Conservation (phyloP, 2,329 filamentous ascomycete species). For the Colletotrichum falcatum region DNA sequence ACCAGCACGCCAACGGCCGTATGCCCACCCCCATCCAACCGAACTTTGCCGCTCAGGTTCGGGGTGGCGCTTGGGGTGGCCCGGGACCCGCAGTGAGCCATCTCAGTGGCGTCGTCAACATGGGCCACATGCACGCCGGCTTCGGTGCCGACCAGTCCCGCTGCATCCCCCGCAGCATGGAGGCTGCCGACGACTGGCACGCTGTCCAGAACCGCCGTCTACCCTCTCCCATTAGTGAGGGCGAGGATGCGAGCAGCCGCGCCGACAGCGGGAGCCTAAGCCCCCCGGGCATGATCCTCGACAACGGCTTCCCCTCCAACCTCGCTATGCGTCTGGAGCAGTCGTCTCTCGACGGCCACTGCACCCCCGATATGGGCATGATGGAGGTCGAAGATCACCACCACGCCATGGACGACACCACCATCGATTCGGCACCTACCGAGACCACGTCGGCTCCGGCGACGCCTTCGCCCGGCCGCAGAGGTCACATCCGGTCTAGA, state of each 20-base stretch:
- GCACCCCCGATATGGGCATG: conserved; percentile 46
- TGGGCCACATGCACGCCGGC: conserved; percentile 55
- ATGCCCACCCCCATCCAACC: conserved; percentile 72
- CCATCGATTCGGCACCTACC: conserved; percentile 20
- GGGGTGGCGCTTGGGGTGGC: conserved; percentile 62
- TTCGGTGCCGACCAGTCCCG: conserved; percentile 53
- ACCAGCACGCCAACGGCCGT: conserved; percentile 52
- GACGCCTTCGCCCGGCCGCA: conserved; percentile 60
- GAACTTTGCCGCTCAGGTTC: conserved; percentile 66
- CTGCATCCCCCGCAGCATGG: conserved; percentile 62
- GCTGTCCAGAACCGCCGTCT: conserved; percentile 65
- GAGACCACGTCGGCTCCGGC: conserved; percentile 47
- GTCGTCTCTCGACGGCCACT: conserved; percentile 36
- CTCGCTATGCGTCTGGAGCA: conserved; percentile 51
- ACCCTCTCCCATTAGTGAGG: conserved; percentile 71
- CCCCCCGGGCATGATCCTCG: conserved; percentile 49
- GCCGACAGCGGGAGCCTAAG: conserved; percentile 48
- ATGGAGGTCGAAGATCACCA: conserved; percentile 48
- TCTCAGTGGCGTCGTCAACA: conserved; percentile 52
- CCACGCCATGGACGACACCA: conserved; percentile 18
- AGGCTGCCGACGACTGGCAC: conserved; percentile 61
- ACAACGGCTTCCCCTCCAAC: conserved; percentile 51
- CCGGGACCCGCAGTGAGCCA: conserved; percentile 46
- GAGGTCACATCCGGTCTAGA: conserved; percentile 68
- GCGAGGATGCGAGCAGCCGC: conserved; percentile 55